These are phyloP conservation scores for Neopestalotiopsis rosae DNA, from an alignment of 2,329 filamentous ascomycete genomes.

Conservation along the genomic window DNA sequence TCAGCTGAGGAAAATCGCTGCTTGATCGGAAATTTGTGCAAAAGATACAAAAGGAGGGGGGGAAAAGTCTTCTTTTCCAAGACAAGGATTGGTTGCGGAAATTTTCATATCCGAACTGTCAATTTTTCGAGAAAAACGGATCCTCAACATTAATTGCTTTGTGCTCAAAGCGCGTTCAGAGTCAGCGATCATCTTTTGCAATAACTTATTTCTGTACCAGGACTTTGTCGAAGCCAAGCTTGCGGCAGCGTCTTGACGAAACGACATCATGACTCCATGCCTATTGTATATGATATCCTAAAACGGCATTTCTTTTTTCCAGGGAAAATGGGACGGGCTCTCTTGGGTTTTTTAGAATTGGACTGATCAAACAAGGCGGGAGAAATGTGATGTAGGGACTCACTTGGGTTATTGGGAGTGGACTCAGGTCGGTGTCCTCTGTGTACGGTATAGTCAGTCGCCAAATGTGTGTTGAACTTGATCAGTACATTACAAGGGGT, in stretches of 20 bases:
- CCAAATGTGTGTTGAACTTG: neutral
- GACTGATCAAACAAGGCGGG: neutral
- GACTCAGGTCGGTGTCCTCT: neutral
- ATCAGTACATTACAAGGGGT: neutral
- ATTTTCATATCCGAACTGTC: neutral
- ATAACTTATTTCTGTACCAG: neutral
- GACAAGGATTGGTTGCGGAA: neutral
- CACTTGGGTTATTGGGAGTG: neutral
- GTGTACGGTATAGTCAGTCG: neutral
- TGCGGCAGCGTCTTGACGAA: neutral
- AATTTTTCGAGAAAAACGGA: neutral
- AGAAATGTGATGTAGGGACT: neutral
- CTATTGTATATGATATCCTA: neutral
- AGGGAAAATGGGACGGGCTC: neutral
- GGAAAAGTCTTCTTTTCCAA: neutral
- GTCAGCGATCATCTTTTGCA: neutral
- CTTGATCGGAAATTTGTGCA: neutral
- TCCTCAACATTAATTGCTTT: neutral
- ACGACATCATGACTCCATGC: neutral
- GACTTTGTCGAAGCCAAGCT: neutral
- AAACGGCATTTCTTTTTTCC: neutral
- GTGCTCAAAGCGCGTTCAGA: neutral
- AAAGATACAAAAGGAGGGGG: neutral
- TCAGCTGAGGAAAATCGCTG: conserved; percentile 10
- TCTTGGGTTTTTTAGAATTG: neutral